Evolutionary conservation across 768 basidiomycete genomes (phyloP).

Genomic region (Kwoniella dejecticola): DNA sequence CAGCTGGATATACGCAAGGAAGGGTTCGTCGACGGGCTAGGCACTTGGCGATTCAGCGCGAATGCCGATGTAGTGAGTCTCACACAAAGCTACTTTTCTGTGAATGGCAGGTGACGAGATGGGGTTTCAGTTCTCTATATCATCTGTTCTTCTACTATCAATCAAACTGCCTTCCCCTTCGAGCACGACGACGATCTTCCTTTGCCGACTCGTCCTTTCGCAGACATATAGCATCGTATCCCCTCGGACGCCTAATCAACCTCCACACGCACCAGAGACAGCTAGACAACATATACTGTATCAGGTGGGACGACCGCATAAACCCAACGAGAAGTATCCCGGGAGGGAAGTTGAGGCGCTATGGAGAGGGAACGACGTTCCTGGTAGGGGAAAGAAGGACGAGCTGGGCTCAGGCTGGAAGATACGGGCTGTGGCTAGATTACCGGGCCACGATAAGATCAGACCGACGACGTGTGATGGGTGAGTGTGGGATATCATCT

Average conservation of each 20-base stretch:
- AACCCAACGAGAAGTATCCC: slow-evolving; percentile 37
- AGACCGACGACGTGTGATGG: slow-evolving; percentile 48
- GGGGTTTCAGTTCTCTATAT: slow-evolving; percentile 43
- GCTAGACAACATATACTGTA: slow-evolving; percentile 39
- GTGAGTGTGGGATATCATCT: slow-evolving; percentile 27
- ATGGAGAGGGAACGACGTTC: slow-evolving; percentile 42
- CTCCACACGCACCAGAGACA: slow-evolving; percentile 31
- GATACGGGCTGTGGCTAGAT: slow-evolving; percentile 36
- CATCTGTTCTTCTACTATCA: slow-evolving; percentile 36
- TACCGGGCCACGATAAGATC: slow-evolving; percentile 50
- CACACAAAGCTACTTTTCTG: not conserved
- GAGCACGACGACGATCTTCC: slow-evolving; percentile 48
- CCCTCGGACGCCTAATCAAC: slow-evolving; percentile 41
- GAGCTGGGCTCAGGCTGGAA: slow-evolving; percentile 35
- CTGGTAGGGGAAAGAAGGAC: slow-evolving; percentile 18
- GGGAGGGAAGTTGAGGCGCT: slow-evolving; percentile 28
- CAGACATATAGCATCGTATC: slow-evolving; percentile 45
- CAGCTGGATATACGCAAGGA: slow-evolving; percentile 41
- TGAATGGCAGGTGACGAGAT: not conserved
- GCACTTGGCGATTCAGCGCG: slow-evolving; percentile 33
- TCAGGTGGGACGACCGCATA: slow-evolving; percentile 33
- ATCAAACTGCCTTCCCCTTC: slow-evolving; percentile 40
- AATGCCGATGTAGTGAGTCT: slow-evolving; percentile 47
- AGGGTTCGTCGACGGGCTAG: slow-evolving; percentile 43
- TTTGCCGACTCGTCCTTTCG: slow-evolving; percentile 40